Base-by-base conservation (phyloP, 345 rosid species). In the Passiflora organensis region DNA sequence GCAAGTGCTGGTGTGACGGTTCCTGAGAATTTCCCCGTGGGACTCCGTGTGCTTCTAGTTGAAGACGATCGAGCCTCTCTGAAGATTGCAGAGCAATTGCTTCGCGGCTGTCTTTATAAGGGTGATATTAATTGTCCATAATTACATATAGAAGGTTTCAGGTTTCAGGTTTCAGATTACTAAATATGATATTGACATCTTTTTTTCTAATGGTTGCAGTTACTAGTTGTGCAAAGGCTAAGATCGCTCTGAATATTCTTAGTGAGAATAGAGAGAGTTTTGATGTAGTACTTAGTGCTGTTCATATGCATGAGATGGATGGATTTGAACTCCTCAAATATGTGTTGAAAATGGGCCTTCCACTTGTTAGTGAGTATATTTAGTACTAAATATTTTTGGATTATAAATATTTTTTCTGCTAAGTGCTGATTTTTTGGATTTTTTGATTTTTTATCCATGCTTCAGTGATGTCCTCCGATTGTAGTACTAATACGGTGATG, bases 271-370 rank as follows among this genome's bases (percentile, higher is more conserved):
- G 81, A 71, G 87, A 75, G 28, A 72, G 69, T 63, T 87, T 80
- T 51, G 93, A 87, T 72, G 59, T 87, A 36, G 84, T 87, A 17
- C 61, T 87, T 15, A 80, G 89, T 56, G 96, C 85, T 73, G 89
- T 86, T 32, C 80, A 86, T 58, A 89, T 89, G 96, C 96, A 95
- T 1, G 95, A 86, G 55, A 77, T 83, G 72, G 95, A 89, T 74
- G 96, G 95, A 4, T 89, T 58, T 66, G 83, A 83, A 58, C 89
- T 87, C 49, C 97, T 90, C 56, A 94, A 90, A 52, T 79, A 62
- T 63, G 81, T 84, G 56, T 76, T 90, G 43, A 95, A 90, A 72
- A 90, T 90, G 97, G 95, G 84, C 66, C 97, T 90, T 79, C 94
- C 97, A 21, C 90, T 90, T 39, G 87, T 90, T 48, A 90, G 95